These are phyloP conservation scores for Lumnitzera littorea DNA, from an alignment of 345 rosid species.

Conservation along the genomic window DNA sequence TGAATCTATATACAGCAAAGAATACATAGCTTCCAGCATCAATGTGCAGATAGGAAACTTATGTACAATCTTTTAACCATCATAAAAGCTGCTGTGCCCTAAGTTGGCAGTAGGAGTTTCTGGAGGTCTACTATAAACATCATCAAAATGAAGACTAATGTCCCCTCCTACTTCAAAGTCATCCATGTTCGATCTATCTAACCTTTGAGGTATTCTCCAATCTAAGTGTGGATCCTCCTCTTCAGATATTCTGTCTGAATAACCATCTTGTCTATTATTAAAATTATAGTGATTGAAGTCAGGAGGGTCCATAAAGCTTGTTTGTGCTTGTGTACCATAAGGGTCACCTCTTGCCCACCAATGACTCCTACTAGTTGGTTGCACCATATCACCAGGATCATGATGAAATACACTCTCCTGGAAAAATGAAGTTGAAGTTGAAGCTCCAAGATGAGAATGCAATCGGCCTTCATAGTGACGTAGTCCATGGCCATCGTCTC, in stretches of 20 bases:
- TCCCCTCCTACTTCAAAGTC: conserved; percentile 52
- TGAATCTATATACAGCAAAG: conserved; percentile 47
- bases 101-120: conserved; percentile 28
- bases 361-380: conserved; percentile 28
- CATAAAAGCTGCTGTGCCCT: conserved; percentile 16
- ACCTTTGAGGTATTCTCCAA: conserved; percentile 24
- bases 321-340: conserved; percentile 2
- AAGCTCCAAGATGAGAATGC: conserved; percentile 56
- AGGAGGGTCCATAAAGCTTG: conserved; percentile 56
- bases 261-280: not conserved
- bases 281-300: conserved; percentile 28
- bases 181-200: conserved; percentile 36
- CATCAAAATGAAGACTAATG: conserved; percentile 70
- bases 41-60: not conserved
- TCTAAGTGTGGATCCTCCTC: conserved; percentile 37
- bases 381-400: conserved; percentile 26
- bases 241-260: conserved; percentile 40
- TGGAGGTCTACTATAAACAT: conserved; percentile 64
- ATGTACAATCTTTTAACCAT: conserved; percentile 1
- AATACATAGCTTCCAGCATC: conserved; percentile 26
- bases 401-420: conserved; percentile 58
- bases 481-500: conserved; percentile 22
- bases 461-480: conserved; percentile 21
- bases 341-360: conserved; percentile 81
- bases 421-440: conserved; percentile 63